Evolutionary conservation across 257 asterid species (phyloP).

Genomic region (Solanum clarkiae): DNA sequence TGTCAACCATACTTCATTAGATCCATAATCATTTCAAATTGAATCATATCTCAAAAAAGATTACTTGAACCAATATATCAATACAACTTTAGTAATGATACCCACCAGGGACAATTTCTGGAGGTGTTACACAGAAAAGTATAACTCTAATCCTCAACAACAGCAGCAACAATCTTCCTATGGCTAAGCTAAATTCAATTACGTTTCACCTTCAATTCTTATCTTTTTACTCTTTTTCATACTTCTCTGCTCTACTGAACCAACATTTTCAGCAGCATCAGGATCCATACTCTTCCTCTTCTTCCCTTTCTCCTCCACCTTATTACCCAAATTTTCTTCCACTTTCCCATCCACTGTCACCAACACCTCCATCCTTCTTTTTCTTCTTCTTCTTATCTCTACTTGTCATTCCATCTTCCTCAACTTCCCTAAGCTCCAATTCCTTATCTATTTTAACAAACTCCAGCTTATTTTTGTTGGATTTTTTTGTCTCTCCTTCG

Average conservation of each 20-base stretch:
- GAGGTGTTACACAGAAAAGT: neutral
- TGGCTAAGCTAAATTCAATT: neutral
- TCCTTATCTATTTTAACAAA: neutral
- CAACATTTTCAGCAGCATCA: neutral
- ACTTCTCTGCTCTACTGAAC: constrained; percentile 1
- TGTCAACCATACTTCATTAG: neutral
- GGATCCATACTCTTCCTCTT: constrained; percentile 16
- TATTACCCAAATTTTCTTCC: neutral
- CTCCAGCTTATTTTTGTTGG: neutral
- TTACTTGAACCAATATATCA: neutral
- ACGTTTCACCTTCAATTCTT: constrained; percentile 5
- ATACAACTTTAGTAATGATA: neutral
- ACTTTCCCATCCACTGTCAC: neutral
- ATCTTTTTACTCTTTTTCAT: constrained; percentile 22
- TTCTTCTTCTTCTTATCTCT: neutral
- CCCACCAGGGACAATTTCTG: neutral
- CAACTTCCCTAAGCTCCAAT: neutral
- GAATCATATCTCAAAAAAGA: neutral
- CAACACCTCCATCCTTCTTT: constrained; percentile 4
- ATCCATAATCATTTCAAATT: neutral
- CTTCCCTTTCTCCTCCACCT: constrained; percentile 12
- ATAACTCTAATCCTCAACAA: neutral
- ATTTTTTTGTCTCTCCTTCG: neutral
- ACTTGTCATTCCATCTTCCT: neutral
- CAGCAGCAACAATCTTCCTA: neutral